Evolutionary conservation across 768 basidiomycete genomes (phyloP).

Genomic region (Pulveroboletus sp.): DNA sequence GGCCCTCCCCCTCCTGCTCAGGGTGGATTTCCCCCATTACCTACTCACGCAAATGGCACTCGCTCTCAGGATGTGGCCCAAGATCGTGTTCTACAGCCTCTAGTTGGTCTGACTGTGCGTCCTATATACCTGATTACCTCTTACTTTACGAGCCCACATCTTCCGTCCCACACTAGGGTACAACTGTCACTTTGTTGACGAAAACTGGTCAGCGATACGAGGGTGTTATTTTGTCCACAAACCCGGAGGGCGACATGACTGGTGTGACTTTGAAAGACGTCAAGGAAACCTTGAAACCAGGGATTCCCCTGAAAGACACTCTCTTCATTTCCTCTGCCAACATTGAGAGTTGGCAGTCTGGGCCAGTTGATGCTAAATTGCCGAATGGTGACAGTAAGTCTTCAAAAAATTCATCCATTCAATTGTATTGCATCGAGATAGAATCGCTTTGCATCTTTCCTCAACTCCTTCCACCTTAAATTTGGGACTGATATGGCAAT

Average conservation of each 20-base stretch:
- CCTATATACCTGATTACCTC: conserved; percentile 8
- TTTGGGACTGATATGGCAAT: conserved; percentile 11
- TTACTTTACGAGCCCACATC: conserved; percentile 13
- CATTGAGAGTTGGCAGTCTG: conserved; percentile 70
- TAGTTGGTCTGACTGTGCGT: conserved; percentile 70
- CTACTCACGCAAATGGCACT: conserved; percentile 43
- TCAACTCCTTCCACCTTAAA: background rate
- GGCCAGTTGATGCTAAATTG: conserved; percentile 64
- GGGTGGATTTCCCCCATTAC: conserved; percentile 42
- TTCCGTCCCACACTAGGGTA: conserved; percentile 47
- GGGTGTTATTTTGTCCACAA: conserved; percentile 61
- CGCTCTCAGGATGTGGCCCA: conserved; percentile 44
- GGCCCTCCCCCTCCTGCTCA: conserved; percentile 34
- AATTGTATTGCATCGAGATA: background rate
- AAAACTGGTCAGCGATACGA: conserved; percentile 71
- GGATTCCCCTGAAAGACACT: conserved; percentile 63
- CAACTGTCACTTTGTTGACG: conserved; percentile 69
- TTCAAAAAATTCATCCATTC: background rate
- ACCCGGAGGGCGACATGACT: conserved; percentile 57
- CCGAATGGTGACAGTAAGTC: conserved; percentile 70
- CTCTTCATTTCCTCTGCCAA: conserved; percentile 67
- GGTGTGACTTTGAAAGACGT: conserved; percentile 77
- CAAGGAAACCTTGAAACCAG: conserved; percentile 64
- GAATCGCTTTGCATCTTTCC: background rate
- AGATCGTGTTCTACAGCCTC: conserved; percentile 58